phyloP scores from a whole-genome alignment of 139 green algal species.

The Chlamydomonas incerta region DNA sequence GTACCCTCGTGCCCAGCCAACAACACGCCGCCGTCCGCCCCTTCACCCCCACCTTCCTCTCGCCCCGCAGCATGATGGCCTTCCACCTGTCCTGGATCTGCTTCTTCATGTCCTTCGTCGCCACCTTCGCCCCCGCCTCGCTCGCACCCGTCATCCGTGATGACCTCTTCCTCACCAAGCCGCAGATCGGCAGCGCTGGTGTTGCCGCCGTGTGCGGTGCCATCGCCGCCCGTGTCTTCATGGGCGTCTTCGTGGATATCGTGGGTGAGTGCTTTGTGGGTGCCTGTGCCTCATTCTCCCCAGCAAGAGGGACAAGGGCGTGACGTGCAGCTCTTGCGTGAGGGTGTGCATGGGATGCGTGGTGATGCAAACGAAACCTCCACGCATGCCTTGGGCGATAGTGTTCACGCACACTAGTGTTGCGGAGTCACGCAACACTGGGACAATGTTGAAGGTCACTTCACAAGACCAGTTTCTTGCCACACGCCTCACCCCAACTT shows the following conservation, averaged over 20 bases:
- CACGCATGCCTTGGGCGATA: no score
- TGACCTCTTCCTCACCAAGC: slow-evolving; percentile 82
- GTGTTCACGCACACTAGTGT: no score
- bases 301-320: no score
- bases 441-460: no score
- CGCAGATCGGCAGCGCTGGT: slow-evolving; percentile 44
- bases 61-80: slow-evolving; percentile 28
- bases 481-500: no score
- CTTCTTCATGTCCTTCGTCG: slow-evolving; percentile 93
- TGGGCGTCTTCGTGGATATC: slow-evolving; percentile 83
- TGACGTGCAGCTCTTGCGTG: no score
- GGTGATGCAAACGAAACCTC: no score
- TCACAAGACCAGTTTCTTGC: no score
- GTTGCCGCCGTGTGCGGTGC: slow-evolving; percentile 80
- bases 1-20: no score
- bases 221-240: slow-evolving; percentile 71
- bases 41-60: slow-evolving; percentile 61
- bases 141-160: slow-evolving; percentile 88
- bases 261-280: slow-evolving; percentile 74
- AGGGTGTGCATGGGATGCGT: no score
- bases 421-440: no score
- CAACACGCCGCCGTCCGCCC: background rate
- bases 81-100: slow-evolving; percentile 85
- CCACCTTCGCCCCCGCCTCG: slow-evolving; percentile 88
- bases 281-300: no score